These are phyloP conservation scores for Teratosphaeria gauchensis DNA, from an alignment of 2,329 filamentous ascomycete species.

Conservation along the genomic window DNA sequence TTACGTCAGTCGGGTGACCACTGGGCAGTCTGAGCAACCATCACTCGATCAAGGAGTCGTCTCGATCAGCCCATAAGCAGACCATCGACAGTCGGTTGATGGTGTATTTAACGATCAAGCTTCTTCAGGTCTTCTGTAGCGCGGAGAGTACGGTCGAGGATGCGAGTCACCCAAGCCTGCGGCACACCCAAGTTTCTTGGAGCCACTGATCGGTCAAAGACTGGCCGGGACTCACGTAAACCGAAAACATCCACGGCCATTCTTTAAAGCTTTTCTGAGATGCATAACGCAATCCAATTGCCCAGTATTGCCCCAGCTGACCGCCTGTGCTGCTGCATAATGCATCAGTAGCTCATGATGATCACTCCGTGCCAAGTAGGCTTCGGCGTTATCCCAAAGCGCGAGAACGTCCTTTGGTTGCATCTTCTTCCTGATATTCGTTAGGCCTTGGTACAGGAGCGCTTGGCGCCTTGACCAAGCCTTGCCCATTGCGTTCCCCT, in stretches of 20 bases:
- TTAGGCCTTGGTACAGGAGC: not conserved
- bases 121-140: not conserved
- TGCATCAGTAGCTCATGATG: not conserved
- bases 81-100: not conserved
- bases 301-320: not conserved
- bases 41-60: not conserved
- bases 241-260: not conserved
- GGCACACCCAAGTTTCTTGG: not conserved
- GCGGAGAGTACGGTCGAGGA: not conserved
- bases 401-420: not conserved
- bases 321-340: not conserved
- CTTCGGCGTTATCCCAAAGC: not conserved
- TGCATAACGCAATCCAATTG: not conserved
- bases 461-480: not conserved
- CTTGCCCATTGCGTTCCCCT: not conserved
- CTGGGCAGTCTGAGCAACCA: not conserved
- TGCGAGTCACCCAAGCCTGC: not conserved
- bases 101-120: not conserved
- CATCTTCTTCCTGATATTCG: not conserved
- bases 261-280: not conserved
- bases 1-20: not conserved
- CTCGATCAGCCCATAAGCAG: not conserved
- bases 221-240: not conserved
- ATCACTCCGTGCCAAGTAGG: not conserved
- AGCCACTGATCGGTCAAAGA: not conserved